These are phyloP conservation scores for Nicotiana otophora DNA, from an alignment of 257 asterid species.

Conservation along the genomic window DNA sequence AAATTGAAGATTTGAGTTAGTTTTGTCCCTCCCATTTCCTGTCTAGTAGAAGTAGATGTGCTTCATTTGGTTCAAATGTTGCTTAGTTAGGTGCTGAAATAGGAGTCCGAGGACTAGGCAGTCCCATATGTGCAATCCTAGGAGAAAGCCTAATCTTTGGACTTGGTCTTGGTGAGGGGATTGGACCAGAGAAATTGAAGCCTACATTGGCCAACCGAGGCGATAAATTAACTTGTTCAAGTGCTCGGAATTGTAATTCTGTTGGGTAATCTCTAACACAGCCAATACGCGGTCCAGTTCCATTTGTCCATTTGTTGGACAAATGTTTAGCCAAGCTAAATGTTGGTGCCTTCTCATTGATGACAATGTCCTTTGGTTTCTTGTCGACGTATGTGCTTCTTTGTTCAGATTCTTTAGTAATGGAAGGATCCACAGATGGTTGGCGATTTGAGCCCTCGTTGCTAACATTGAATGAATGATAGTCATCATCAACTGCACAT, in stretches of 20 bases:
- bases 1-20: neutral
- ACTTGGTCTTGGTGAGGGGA: constrained; percentile 94
- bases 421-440: constrained; percentile 10
- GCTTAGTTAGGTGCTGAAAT: constrained; percentile 23
- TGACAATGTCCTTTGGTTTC: neutral
- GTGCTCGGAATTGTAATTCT: constrained; percentile 71
- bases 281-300: constrained; percentile 80
- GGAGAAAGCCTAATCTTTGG: constrained; percentile 80
- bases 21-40: neutral
- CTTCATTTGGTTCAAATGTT: neutral
- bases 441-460: constrained; percentile 23
- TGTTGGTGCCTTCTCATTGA: constrained; percentile 5
- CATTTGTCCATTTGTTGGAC: constrained; percentile 84
- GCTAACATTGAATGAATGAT: constrained; percentile 26
- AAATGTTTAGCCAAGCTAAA: constrained; percentile 50
- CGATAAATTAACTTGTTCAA: constrained; percentile 82
- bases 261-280: constrained; percentile 84
- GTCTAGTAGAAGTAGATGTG: neutral
- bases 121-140: constrained; percentile 75
- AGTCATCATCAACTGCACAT: constrained; percentile 74
- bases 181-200: constrained; percentile 54
- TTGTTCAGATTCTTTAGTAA: constrained; percentile 4
- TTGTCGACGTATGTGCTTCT: neutral
- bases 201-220: constrained; percentile 54
- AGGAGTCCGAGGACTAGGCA: constrained; percentile 79